phyloP scores from a whole-genome alignment of 805 yeast genomes.

The Saturnispora ahearnii region DNA sequence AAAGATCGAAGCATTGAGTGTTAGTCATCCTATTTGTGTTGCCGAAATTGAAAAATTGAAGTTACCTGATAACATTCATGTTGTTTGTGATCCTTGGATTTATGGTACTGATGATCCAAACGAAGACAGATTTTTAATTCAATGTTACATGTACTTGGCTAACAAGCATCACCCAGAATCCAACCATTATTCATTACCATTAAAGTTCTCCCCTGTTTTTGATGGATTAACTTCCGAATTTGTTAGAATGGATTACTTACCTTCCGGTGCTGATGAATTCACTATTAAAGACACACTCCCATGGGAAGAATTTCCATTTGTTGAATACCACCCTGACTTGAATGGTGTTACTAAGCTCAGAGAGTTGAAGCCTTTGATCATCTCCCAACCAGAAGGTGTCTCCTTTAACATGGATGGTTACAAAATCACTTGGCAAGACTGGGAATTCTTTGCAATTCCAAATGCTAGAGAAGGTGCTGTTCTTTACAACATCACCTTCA shows the following conservation, averaged over 20 bases:
- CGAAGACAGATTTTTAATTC: constrained; percentile 55
- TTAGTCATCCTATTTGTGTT: constrained; percentile 45
- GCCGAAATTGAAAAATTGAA: constrained; percentile 62
- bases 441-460: constrained; percentile 67
- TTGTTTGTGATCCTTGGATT: constrained; percentile 76
- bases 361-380: constrained; percentile 60
- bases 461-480: constrained; percentile 76
- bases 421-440: constrained; percentile 70
- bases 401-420: constrained; percentile 52
- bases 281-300: constrained; percentile 45
- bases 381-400: constrained; percentile 73
- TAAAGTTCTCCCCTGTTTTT: constrained; percentile 66
- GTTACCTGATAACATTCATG: constrained; percentile 44
- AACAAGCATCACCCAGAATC: constrained; percentile 60
- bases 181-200: constrained; percentile 67
- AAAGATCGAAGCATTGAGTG: constrained; percentile 43
- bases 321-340: constrained; percentile 69
- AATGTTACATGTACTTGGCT: constrained; percentile 66
- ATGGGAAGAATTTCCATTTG: constrained; percentile 50
- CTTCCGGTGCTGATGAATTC: constrained; percentile 64
- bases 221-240: constrained; percentile 52
- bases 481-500: constrained; percentile 60
- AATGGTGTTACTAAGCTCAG: constrained; percentile 42
- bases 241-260: constrained; percentile 64
- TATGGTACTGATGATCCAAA: constrained; percentile 64